These are phyloP conservation scores for Mucor lusitanicus DNA, from an alignment of 371 early-diverging fungal genomes.

Conservation along the genomic window DNA sequence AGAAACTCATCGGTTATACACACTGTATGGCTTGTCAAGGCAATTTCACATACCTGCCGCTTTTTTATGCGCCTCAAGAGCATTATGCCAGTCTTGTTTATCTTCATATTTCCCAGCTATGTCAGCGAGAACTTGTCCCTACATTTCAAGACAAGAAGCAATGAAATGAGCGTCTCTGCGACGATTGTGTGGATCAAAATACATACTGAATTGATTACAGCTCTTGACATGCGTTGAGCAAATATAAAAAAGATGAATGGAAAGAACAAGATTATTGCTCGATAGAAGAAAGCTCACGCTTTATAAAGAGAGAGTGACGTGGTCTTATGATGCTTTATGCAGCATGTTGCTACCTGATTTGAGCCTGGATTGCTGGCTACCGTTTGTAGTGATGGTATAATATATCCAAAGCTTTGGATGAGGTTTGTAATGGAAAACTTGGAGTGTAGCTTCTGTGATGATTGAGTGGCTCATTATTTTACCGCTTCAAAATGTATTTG, in stretches of 20 bases:
- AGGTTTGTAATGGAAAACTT: too few species aligned
- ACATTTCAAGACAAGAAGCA: not conserved
- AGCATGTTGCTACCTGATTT: not conserved
- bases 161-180: not conserved
- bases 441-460: too few species aligned
- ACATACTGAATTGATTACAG: not conserved
- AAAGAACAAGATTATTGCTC: not conserved
- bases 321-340: not conserved
- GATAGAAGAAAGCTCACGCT: not conserved
- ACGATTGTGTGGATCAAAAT: not conserved
- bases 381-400: too few species aligned
- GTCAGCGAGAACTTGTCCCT: conserved; percentile 1
- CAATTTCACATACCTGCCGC: not conserved
- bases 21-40: not conserved
- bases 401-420: too few species aligned
- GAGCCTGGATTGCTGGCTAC: too few species aligned
- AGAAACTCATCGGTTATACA: not conserved
- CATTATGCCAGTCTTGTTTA: conserved; percentile 4
- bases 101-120: not conserved
- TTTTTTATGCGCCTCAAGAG: not conserved
- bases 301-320: not conserved
- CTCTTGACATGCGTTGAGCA: not conserved
- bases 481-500: too few species aligned
- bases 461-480: too few species aligned
- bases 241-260: not conserved